These are phyloP conservation scores for Penicillium longicatenatum DNA, from an alignment of 495 filamentous ascomycete species.

Conservation along the genomic window DNA sequence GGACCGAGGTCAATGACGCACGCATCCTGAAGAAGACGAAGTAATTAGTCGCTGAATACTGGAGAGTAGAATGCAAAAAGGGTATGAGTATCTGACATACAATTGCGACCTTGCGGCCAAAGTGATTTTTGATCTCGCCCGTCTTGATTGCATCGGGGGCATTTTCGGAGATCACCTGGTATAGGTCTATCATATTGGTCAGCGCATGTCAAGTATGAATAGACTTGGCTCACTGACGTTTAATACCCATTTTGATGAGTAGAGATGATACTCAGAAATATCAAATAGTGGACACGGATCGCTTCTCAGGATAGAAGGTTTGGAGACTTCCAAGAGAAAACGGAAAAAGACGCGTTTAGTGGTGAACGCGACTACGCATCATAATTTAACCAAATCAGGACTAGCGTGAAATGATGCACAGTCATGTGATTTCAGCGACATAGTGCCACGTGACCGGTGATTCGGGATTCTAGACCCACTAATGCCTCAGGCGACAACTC, in stretches of 20 bases:
- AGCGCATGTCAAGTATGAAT: neutral
- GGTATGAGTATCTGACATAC: slow-evolving; percentile 51
- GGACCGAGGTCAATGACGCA: slow-evolving; percentile 47
- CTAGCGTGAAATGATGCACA: neutral
- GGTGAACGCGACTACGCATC: slow-evolving; percentile 30
- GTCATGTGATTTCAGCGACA: neutral
- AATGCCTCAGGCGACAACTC: slow-evolving; percentile 23
- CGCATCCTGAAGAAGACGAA: slow-evolving; percentile 67
- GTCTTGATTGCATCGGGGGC: slow-evolving; percentile 91
- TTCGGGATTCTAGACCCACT: neutral
- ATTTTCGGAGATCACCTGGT: slow-evolving; percentile 86
- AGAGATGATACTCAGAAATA: neutral
- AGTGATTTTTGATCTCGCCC: slow-evolving; percentile 97
- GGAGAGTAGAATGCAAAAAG: neutral
- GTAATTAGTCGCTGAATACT: slow-evolving; percentile 18
- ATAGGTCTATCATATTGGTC: slow-evolving; percentile 66
- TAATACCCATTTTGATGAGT: slow-evolving; percentile 79
- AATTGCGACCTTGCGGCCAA: slow-evolving; percentile 95
- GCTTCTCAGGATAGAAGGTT: neutral
- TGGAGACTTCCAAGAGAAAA: neutral
- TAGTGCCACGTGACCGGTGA: neutral
- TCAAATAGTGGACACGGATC: neutral
- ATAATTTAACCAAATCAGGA: slow-evolving; percentile 30
- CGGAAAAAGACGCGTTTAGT: slow-evolving; percentile 1
- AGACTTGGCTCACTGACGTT: slow-evolving; percentile 49